A percentile compares a stretch with the other conserved stretches of the same genome.
phyloP scores from a whole-genome alignment of 176 grass and related monocot species.

The Secale cereale region DNA sequence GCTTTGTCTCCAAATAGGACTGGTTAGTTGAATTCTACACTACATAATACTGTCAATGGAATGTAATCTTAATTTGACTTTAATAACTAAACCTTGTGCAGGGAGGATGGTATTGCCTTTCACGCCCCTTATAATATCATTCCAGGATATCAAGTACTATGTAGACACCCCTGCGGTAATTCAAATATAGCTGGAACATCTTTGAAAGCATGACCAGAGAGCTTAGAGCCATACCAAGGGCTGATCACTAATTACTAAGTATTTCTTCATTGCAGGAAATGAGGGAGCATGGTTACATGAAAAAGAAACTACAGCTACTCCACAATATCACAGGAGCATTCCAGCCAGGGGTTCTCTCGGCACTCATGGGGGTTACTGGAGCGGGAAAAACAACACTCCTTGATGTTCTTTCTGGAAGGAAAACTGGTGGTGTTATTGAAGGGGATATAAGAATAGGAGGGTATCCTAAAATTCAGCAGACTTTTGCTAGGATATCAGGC shows the following conservation, averaged over 20 bases:
- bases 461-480: conserved; percentile 70
- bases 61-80: background rate
- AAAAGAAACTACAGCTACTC: conserved; percentile 61
- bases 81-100: conserved; percentile 23
- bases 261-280: conserved; percentile 49
- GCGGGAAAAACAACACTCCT: conserved; percentile 86
- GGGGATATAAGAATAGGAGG: conserved; percentile 75
- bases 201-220: background rate
- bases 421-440: conserved; percentile 66
- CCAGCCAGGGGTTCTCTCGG: conserved; percentile 62
- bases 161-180: conserved; percentile 66
- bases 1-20: conserved; percentile 6
- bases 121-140: conserved; percentile 69
- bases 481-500: conserved; percentile 78
- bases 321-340: conserved; percentile 70
- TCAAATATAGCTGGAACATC: background rate
- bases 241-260: background rate
- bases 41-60: background rate
- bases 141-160: conserved; percentile 82
- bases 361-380: conserved; percentile 73
- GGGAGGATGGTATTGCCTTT: conserved; percentile 82
- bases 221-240: background rate
- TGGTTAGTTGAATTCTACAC: conserved; percentile 28
- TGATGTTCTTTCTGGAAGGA: conserved; percentile 79
- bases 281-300: conserved; percentile 54